These are phyloP conservation scores for rapeseed (Brassica napus) DNA, from an alignment of 345 rosid species.

Conservation along the genomic window DNA sequence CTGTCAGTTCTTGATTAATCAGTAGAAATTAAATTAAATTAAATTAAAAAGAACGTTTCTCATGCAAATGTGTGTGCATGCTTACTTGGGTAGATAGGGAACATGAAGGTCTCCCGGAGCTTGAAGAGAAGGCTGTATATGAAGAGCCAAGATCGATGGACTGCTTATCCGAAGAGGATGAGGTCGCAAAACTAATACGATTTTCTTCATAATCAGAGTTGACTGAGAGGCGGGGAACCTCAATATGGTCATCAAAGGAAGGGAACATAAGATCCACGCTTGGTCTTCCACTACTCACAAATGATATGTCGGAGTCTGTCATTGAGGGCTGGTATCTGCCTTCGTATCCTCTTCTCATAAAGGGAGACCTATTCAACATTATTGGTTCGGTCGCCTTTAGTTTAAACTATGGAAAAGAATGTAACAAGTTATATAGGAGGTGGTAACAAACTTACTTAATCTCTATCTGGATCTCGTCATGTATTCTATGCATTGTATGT, in stretches of 20 bases:
- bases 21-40: background rate
- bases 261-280: conserved; percentile 51
- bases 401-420: background rate
- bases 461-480: conserved; percentile 42
- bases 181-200: conserved; percentile 40
- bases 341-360: conserved; percentile 46
- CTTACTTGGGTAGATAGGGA: conserved; percentile 53
- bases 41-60: background rate
- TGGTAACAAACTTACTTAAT: conserved; percentile 26
- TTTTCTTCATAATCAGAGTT: conserved; percentile 52
- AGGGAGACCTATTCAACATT: conserved; percentile 54
- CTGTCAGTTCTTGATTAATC: conserved; percentile 37
- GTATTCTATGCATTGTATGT: conserved; percentile 18
- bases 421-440: background rate
- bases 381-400: background rate
- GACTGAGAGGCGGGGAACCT: conserved; percentile 45
- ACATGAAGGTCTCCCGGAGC: conserved; percentile 48
- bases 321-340: conserved; percentile 33
- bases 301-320: conserved; percentile 70
- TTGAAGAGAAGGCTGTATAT: conserved; percentile 44
- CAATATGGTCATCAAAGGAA: conserved; percentile 44
- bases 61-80: background rate
- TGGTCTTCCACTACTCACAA: conserved; percentile 62
- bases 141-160: conserved; percentile 51
- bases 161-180: conserved; percentile 27